These are phyloP conservation scores for Phytophthora ohioensis DNA, from an alignment of 352 stramenopile genomes.

Conservation along the genomic window DNA sequence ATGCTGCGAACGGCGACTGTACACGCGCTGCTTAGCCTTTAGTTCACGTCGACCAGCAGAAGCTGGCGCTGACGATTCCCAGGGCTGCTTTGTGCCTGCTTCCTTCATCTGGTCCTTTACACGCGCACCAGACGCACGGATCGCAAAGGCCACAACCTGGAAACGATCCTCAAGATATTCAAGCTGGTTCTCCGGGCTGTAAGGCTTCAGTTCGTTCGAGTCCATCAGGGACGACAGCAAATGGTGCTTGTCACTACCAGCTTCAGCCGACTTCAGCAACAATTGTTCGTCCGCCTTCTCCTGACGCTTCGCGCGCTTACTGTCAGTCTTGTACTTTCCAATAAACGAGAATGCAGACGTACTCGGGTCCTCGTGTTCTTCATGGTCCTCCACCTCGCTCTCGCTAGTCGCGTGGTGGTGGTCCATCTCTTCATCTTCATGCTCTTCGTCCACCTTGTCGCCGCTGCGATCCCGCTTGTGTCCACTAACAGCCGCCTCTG, in stretches of 20 bases:
- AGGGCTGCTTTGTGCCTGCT: conserved; percentile 83
- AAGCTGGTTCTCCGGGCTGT: conserved; percentile 84
- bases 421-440: conserved; percentile 28
- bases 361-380: conserved; percentile 37
- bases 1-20: conserved; percentile 72
- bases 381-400: conserved; percentile 45
- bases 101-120: conserved; percentile 93
- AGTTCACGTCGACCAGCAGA: conserved; percentile 79
- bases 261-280: conserved; percentile 31
- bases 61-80: conserved; percentile 70
- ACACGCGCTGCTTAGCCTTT: conserved; percentile 87
- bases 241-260: conserved; percentile 34
- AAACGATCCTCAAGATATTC: conserved; percentile 92
- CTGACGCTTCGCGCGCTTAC: conserved; percentile 39
- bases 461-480: conserved; percentile 38
- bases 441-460: conserved; percentile 24
- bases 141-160: conserved; percentile 89
- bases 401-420: conserved; percentile 34
- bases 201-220: conserved; percentile 76
- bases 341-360: conserved; percentile 77
- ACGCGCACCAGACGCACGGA: conserved; percentile 80
- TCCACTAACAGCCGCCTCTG: conserved; percentile 11
- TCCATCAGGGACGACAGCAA: conserved; percentile 58
- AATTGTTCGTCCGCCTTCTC: conserved; percentile 39
- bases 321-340: conserved; percentile 63